phyloP scores from a whole-genome alignment of 495 filamentous ascomycete genomes.

The Lophium mytilinum region DNA sequence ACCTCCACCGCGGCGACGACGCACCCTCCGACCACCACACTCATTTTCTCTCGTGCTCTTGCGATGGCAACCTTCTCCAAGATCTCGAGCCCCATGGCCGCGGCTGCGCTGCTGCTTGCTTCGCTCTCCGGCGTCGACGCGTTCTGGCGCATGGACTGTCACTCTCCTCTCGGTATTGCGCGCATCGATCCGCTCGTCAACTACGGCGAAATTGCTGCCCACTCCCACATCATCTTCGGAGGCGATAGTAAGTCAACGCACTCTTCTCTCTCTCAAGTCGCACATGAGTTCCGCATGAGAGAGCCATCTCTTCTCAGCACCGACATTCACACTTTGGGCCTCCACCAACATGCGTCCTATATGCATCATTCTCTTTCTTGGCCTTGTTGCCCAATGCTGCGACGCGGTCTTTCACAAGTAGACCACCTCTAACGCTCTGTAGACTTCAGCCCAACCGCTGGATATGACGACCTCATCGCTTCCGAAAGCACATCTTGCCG shows the following conservation, averaged over 20 bases:
- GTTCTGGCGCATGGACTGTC: constrained; percentile 87
- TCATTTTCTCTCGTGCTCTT: background rate
- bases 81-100: constrained; percentile 11
- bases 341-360: background rate
- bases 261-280: background rate
- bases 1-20: background rate
- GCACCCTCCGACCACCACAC: background rate
- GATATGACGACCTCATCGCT: constrained; percentile 36
- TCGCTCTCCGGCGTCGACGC: constrained; percentile 37
- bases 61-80: background rate
- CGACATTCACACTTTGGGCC: background rate
- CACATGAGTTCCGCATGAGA: background rate
- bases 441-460: constrained; percentile 43
- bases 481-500: constrained; percentile 51
- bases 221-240: constrained; percentile 48
- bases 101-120: constrained; percentile 3
- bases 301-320: constrained; percentile 8
- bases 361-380: constrained; percentile 4
- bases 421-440: background rate
- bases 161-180: constrained; percentile 52
- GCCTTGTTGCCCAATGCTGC: constrained; percentile 3
- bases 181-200: constrained; percentile 49
- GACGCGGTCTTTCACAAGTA: constrained; percentile 5
- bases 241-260: constrained; percentile 41
- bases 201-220: constrained; percentile 38